A percentile compares a stretch with the other conserved stretches of the same genome.
phyloP scores from a whole-genome alignment of 768 basidiomycete species.

The Agaricus sinodeliciosus region DNA sequence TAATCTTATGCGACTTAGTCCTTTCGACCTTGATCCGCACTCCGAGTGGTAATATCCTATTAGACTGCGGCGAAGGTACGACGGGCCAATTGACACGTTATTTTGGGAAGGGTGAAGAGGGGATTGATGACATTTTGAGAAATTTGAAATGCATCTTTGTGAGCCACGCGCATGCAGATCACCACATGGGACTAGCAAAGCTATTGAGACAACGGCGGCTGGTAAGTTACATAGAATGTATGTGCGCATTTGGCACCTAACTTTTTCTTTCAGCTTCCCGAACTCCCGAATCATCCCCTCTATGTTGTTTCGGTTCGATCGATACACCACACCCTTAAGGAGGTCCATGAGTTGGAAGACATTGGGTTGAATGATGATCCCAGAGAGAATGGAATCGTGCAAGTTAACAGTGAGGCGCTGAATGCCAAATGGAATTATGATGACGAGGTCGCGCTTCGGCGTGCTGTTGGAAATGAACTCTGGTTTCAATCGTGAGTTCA shows the following conservation, averaged over 20 bases:
- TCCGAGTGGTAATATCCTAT: conserved; percentile 69
- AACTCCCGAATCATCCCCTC: conserved; percentile 54
- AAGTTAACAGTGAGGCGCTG: conserved; percentile 48
- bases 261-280: conserved; percentile 46
- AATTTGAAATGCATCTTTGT: conserved; percentile 76
- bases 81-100: conserved; percentile 82
- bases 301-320: conserved; percentile 60
- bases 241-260: neutral
- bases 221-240: conserved; percentile 30
- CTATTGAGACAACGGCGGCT: conserved; percentile 64
- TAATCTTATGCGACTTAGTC: conserved; percentile 32
- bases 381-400: conserved; percentile 39
- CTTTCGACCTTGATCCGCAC: conserved; percentile 74
- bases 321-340: conserved; percentile 63
- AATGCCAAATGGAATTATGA: conserved; percentile 33
- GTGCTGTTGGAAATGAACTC: conserved; percentile 34
- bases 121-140: conserved; percentile 56
- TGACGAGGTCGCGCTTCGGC: conserved; percentile 37
- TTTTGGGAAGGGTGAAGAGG: conserved; percentile 48
- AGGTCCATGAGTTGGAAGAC: conserved; percentile 65
- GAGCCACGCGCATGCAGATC: conserved; percentile 90
- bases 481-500: conserved; percentile 33
- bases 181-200: conserved; percentile 78
- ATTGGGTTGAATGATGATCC: conserved; percentile 46
- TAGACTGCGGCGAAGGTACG: conserved; percentile 91